Percentiles rank a stretch among this genome's conserved stretches.
Evolutionary conservation across 208 protist genomes (phyloP).

Genomic region (Histomonas meleagridis): DNA sequence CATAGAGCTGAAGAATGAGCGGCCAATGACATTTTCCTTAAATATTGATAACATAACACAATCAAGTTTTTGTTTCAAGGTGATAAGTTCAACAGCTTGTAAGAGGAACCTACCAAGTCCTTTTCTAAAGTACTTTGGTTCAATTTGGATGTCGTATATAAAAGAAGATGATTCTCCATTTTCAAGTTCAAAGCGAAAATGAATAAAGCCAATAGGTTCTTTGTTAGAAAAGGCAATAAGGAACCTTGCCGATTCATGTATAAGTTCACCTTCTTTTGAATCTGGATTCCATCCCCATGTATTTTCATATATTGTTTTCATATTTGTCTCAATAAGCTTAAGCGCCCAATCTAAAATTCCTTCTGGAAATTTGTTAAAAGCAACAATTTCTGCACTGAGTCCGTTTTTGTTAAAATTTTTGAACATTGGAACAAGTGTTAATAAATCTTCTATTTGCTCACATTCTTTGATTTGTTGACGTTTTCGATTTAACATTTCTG

Average conservation of each 20-base stretch:
- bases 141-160: slow-evolving; percentile 17
- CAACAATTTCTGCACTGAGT: background rate
- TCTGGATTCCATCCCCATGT: slow-evolving; percentile 28
- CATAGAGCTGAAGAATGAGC: background rate
- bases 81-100: background rate
- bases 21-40: background rate
- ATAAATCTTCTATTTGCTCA: background rate
- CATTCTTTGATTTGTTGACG: background rate
- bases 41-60: background rate
- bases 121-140: background rate
- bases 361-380: background rate
- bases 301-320: background rate
- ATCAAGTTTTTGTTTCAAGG: background rate
- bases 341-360: background rate
- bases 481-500: background rate
- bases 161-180: background rate
- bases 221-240: background rate
- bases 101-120: background rate
- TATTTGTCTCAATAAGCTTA: background rate
- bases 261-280: background rate
- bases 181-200: background rate
- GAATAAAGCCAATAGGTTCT: background rate
- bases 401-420: background rate
- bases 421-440: background rate
- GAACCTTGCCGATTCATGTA: background rate